phyloP scores from a whole-genome alignment of 75 land plant species.

The Selaginella moellendorffii region DNA sequence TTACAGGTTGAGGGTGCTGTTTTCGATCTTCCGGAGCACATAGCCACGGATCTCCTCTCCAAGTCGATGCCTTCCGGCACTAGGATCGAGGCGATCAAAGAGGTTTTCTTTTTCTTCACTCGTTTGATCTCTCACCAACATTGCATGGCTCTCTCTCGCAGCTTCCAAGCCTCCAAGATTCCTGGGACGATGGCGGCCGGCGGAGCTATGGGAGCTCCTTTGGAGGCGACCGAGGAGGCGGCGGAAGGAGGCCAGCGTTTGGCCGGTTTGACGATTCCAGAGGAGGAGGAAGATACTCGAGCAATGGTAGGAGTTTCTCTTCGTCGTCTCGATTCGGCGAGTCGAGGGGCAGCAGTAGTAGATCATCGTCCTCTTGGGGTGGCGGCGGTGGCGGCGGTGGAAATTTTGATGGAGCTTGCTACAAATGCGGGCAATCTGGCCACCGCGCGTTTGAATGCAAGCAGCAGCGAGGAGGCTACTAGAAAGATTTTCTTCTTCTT shows the following conservation, averaged over 20 bases:
- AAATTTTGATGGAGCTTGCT: constrained; percentile 18
- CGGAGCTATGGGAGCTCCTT: constrained; percentile 2
- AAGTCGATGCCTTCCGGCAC: constrained; percentile 52
- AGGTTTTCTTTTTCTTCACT: constrained; percentile 27
- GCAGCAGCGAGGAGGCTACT: constrained; percentile 9
- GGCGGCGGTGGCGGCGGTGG: neutral
- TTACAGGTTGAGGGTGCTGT: constrained; percentile 56
- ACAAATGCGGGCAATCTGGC: constrained; percentile 17
- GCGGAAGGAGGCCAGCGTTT: constrained; percentile 5
- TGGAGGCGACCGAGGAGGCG: constrained; percentile 4
- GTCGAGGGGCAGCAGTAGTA: neutral
- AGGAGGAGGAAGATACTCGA: neutral
- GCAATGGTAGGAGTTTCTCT: constrained; percentile 3
- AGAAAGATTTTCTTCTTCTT: no score
- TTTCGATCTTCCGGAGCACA: constrained; percentile 86
- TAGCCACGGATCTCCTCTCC: constrained; percentile 69
- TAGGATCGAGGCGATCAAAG: constrained; percentile 40
- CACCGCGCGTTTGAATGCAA: constrained; percentile 23
- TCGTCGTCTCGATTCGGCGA: neutral
- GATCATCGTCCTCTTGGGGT: neutral
- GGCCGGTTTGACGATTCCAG: constrained; percentile 6
- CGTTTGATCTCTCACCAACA: neutral
- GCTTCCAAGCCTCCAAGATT: neutral
- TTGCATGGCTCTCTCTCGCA: neutral
- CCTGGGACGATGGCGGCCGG: constrained; percentile 1